Evolutionary conservation across 306 rosid species (phyloP).

Genomic region (Begonia peltatifolia): DNA sequence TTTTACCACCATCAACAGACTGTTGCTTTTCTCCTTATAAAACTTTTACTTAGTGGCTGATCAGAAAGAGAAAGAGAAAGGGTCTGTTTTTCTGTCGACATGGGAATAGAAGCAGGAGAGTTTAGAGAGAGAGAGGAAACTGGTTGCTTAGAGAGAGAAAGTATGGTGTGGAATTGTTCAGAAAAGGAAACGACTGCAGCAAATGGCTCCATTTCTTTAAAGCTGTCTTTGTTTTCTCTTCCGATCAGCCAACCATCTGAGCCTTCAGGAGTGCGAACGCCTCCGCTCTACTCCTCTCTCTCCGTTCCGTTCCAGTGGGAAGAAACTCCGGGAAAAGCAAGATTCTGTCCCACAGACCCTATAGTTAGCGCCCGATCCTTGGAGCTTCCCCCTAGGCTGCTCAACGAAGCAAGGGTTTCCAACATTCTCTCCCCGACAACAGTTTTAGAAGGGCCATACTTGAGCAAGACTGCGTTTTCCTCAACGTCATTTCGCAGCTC

Average conservation of each 20-base stretch:
- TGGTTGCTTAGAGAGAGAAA: neutral
- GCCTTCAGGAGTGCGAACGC: slow-evolving; percentile 21
- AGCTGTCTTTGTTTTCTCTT: slow-evolving; percentile 32
- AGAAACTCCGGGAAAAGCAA: slow-evolving; percentile 88
- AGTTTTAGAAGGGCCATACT: slow-evolving; percentile 5
- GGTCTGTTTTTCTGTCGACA: neutral
- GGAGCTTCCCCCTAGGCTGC: slow-evolving; percentile 22
- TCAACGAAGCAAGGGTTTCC: slow-evolving; percentile 1
- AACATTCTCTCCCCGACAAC: slow-evolving; percentile 4
- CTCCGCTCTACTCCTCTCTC: slow-evolving; percentile 30
- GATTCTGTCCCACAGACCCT: slow-evolving; percentile 16
- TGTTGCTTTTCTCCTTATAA: too few species aligned
- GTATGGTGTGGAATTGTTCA: neutral
- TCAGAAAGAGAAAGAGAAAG: neutral
- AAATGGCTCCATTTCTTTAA: slow-evolving; percentile 3
- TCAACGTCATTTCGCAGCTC: neutral
- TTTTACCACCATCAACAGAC: too few species aligned
- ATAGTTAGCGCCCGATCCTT: slow-evolving; percentile 24
- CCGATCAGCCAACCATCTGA: slow-evolving; percentile 16
- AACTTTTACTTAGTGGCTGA: neutral
- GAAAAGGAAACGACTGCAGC: neutral
- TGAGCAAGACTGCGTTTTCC: neutral
- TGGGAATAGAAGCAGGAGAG: neutral
- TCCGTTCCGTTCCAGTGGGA: slow-evolving; percentile 90
- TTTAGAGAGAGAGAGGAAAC: neutral